Percentiles rank a stretch among this genome's conserved stretches.
Evolutionary conservation across 805 yeast species (phyloP).

Genomic region (Pichia scutulata): DNA sequence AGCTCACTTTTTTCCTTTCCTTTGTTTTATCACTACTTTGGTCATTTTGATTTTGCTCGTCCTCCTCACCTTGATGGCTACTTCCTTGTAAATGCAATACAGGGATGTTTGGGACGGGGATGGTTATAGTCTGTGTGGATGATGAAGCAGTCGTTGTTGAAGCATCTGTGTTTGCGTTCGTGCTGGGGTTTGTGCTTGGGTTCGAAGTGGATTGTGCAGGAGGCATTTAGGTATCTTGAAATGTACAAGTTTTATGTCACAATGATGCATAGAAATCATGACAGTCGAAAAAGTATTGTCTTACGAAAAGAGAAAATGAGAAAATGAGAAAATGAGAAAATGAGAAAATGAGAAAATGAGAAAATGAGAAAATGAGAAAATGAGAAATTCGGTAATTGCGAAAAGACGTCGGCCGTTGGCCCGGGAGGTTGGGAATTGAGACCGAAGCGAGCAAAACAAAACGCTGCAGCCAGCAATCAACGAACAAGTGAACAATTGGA

Average conservation of each 20-base stretch:
- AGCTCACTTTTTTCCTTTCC: constrained; percentile 51
- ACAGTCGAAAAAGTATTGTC: too few species aligned
- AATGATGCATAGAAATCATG: neutral
- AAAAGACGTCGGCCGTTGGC: too few species aligned
- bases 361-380: too few species aligned
- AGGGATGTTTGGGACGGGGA: constrained; percentile 13
- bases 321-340: too few species aligned
- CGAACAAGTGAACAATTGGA: too few species aligned
- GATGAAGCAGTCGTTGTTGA: neutral
- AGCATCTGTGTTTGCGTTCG: neutral
- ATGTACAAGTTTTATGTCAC: neutral
- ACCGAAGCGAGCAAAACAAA: too few species aligned
- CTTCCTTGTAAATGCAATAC: neutral
- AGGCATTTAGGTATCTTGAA: neutral
- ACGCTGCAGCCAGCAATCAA: too few species aligned
- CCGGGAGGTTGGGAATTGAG: too few species aligned
- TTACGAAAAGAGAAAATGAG: too few species aligned
- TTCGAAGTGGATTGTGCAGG: neutral
- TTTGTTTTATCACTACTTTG: constrained; percentile 1
- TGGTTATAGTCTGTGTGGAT: constrained; percentile 13
- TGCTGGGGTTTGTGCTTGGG: neutral
- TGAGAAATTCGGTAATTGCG: too few species aligned
- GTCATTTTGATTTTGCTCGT: too few species aligned
- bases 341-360: too few species aligned
- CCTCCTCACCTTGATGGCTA: neutral